phyloP scores from a whole-genome alignment of 2,329 filamentous ascomycete genomes.

The Claviceps sp. region DNA sequence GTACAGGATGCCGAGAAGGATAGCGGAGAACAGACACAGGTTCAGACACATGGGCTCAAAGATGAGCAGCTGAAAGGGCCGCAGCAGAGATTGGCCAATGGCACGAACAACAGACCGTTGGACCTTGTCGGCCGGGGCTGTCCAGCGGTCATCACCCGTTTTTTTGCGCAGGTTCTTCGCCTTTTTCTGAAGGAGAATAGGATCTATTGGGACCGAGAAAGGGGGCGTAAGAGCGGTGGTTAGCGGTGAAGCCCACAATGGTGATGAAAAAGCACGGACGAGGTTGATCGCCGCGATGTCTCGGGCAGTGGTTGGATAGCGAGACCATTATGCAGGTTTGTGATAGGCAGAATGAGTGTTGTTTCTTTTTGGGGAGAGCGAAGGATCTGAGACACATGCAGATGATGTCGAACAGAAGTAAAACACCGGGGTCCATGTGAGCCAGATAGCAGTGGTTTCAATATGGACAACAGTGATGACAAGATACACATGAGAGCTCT shows the following conservation, averaged over 20 bases:
- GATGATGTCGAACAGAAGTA: neutral
- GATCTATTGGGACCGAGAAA: slow-evolving; percentile 25
- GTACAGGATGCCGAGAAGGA: slow-evolving; percentile 79
- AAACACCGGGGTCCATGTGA: neutral
- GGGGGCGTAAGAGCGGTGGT: neutral
- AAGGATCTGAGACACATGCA: slow-evolving; percentile 1
- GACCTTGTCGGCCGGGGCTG: slow-evolving; percentile 62
- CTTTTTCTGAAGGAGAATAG: slow-evolving; percentile 60
- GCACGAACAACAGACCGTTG: slow-evolving; percentile 52
- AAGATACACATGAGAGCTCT: neutral
- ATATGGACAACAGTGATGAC: neutral
- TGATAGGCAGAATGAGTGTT: neutral
- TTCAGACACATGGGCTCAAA: slow-evolving; percentile 77
- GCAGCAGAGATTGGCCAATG: slow-evolving; percentile 43
- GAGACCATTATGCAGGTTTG: neutral
- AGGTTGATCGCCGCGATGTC: neutral
- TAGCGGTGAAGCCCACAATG: neutral
- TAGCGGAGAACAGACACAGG: slow-evolving; percentile 69
- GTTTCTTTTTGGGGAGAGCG: neutral
- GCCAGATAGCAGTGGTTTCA: neutral
- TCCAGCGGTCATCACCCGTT: slow-evolving; percentile 66
- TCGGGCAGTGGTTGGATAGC: neutral
- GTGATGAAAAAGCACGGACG: neutral
- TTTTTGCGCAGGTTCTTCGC: slow-evolving; percentile 55
- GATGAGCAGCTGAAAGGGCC: slow-evolving; percentile 67